phyloP scores from a whole-genome alignment of 2,329 filamentous ascomycete species.

The Colletotrichum simmondsii region DNA sequence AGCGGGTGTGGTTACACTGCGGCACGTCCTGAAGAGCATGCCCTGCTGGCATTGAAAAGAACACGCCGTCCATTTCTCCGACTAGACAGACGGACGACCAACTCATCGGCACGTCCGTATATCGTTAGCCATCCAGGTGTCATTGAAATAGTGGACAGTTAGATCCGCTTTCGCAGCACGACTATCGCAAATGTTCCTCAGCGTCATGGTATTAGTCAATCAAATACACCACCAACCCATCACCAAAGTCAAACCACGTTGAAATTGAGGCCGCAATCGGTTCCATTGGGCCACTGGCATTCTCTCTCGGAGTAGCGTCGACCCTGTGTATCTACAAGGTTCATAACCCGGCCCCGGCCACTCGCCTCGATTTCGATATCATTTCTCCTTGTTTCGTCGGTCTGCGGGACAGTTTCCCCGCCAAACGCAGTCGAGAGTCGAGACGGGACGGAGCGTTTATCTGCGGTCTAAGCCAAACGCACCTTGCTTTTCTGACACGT shows the following conservation, averaged over 20 bases:
- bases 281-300: background rate
- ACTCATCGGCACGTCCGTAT: conserved; percentile 7
- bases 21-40: conserved; percentile 13
- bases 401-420: conserved; percentile 27
- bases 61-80: conserved; percentile 10
- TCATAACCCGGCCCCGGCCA: background rate
- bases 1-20: conserved; percentile 7
- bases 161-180: background rate
- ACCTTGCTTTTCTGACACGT: conserved; percentile 31
- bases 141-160: background rate
- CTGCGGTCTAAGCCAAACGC: conserved; percentile 15
- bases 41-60: background rate
- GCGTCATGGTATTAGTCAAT: background rate
- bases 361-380: conserved; percentile 14
- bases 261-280: conserved; percentile 9
- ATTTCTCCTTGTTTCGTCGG: conserved; percentile 22
- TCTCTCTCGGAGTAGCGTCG: conserved; percentile 9
- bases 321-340: conserved; percentile 13
- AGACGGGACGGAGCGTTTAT: conserved; percentile 31
- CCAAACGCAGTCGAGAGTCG: conserved; percentile 25
- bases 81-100: conserved; percentile 10
- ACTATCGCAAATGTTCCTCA: conserved; percentile 19
- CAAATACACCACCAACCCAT: conserved; percentile 2
- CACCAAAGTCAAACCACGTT: background rate
- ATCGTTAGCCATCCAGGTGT: conserved; percentile 23